Evolutionary conservation across 805 yeast species (phyloP), one percentile per base, ranked within the genome.

Genomic region (Brettanomyces custersianus): DNA sequence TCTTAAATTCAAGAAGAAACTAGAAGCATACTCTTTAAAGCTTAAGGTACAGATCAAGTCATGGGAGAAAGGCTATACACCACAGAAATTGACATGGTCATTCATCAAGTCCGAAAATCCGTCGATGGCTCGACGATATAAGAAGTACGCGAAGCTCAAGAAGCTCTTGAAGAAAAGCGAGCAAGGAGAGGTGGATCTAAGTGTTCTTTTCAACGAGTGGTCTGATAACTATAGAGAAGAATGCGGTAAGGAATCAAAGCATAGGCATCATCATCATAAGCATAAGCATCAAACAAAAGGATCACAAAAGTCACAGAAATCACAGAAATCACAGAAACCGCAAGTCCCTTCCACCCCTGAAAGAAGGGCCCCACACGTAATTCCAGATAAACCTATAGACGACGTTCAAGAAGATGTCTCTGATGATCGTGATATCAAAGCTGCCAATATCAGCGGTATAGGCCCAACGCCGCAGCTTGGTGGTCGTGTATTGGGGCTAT

Each of bases 401-500:
- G 17, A 22, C 6, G 21, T 9, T 6, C 26, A 28, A 9, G 27
- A 36, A 10, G 28, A 11, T 9, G 13, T n/a, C 17, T 22, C 25
- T 32, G 31, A 30, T 9, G 26, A 12, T 28, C 11, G 25, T 34
- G 26, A 4, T n/a, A 5, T 22, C 13, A 12, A 10, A 11, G 15
- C 28, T n/a, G 28, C n/a, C n/a, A 25, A 12, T 7, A 19, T 20
- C 16, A 18, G 15, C 20, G 22, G 18, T 20, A 21, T 42, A 13
- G 94, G 94, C 0, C 95, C 95, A 1, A 85, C 95, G 0, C 95
- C 95, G 0, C 95, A 85, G 46, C 68, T 84, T 8, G 68, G 78
- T 41, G 95, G 95, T 0, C 70, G 80, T 36, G 82, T 83, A 0
- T 53, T 82, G 23, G 77, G 92, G 13, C 64, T 85, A 4, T 79